Conservation (phyloP, 768 basidiomycete genomes). For the Mycena latifolia region DNA sequence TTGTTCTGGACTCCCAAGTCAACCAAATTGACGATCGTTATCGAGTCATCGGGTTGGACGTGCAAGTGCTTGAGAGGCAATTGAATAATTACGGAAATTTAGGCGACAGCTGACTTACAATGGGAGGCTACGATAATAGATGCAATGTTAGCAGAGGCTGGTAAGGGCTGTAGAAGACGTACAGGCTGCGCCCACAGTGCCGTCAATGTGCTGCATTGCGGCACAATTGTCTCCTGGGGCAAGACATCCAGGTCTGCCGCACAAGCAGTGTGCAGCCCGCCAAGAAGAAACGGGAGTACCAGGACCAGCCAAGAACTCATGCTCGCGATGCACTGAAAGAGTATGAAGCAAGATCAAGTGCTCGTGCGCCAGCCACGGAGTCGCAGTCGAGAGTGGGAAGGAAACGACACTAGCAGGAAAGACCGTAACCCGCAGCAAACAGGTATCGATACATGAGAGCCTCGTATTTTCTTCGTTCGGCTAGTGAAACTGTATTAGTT, state of each 20-base stretch:
- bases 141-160: neutral
- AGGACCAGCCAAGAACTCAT: slow-evolving; percentile 3
- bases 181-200: neutral
- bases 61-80: slow-evolving; percentile 13
- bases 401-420: too few relatives aligned
- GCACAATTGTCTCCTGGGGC: slow-evolving; percentile 3
- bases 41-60: slow-evolving; percentile 12
- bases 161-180: neutral
- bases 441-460: too few relatives aligned
- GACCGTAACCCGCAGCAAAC: too few relatives aligned
- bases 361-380: neutral
- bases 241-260: slow-evolving; percentile 13
- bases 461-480: too few relatives aligned
- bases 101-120: slow-evolving; percentile 1
- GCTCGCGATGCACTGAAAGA: neutral
- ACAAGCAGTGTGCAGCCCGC: neutral
- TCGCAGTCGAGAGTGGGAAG: neutral
- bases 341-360: slow-evolving; percentile 5
- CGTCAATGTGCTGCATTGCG: slow-evolving; percentile 10
- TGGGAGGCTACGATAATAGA: slow-evolving; percentile 5
- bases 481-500: too few relatives aligned
- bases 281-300: slow-evolving; percentile 1
- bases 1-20: slow-evolving; percentile 9
- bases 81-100: too few relatives aligned
- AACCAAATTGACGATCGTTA: slow-evolving; percentile 4